phyloP scores from a whole-genome alignment of 1,284 basidiomycete genomes.

The Pseudozyma sp. region DNA sequence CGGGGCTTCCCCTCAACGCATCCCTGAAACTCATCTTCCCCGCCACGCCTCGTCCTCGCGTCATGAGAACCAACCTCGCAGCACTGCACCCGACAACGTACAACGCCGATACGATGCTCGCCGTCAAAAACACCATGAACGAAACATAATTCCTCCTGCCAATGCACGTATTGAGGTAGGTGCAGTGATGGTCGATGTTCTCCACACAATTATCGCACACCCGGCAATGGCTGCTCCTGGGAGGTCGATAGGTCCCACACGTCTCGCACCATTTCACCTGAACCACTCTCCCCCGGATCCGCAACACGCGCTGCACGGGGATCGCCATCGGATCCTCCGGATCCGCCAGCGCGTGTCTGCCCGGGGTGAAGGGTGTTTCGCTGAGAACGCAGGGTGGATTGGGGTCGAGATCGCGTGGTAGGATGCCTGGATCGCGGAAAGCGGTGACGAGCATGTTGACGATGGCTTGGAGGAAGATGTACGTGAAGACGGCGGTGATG shows the following conservation, averaged over 20 bases:
- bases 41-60: conserved; percentile 28
- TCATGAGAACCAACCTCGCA: conserved; percentile 45
- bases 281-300: conserved; percentile 35
- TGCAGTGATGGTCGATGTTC: conserved; percentile 68
- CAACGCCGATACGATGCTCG: conserved; percentile 32
- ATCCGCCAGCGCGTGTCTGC: conserved; percentile 25
- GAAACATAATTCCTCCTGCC: conserved; percentile 66
- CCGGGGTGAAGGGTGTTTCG: conserved; percentile 19
- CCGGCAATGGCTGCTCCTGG: conserved; percentile 65
- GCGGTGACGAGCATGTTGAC: conserved; percentile 63
- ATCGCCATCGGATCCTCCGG: conserved; percentile 46
- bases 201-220: conserved; percentile 69
- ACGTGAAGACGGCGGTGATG: conserved; percentile 53
- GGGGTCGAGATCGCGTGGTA: conserved; percentile 64
- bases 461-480: conserved; percentile 51
- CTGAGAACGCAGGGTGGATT: conserved; percentile 60
- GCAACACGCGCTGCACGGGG: conserved; percentile 43
- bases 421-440: conserved; percentile 64
- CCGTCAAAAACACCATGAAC: conserved; percentile 63
- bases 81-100: conserved; percentile 42
- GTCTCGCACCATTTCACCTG: conserved; percentile 67
- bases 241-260: conserved; percentile 65
- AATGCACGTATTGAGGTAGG: conserved; percentile 68
- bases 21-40: conserved; percentile 34
- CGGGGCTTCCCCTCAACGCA: conserved; percentile 53